Conservation (phyloP, 2,329 filamentous ascomycete species). For the Penicillium frequentans region DNA sequence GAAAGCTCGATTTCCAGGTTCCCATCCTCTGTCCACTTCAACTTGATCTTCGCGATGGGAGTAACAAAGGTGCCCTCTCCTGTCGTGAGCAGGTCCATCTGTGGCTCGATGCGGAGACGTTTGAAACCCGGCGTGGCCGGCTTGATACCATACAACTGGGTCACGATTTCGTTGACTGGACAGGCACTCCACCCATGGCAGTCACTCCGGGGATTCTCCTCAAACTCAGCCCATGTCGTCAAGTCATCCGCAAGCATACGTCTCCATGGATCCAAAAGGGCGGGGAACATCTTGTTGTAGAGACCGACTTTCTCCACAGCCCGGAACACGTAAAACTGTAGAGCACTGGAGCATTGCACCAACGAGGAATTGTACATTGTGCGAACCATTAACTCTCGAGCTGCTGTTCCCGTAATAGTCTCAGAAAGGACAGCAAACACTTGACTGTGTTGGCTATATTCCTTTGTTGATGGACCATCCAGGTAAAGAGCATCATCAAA, state of each 20-base stretch:
- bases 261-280: slow-evolving; percentile 20
- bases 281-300: slow-evolving; percentile 18
- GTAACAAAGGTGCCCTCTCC: slow-evolving; percentile 6
- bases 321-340: slow-evolving; percentile 25
- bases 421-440: slow-evolving; percentile 22
- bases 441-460: slow-evolving; percentile 26
- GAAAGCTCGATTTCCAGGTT: slow-evolving; percentile 5
- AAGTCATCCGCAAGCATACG: slow-evolving; percentile 23
- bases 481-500: slow-evolving; percentile 17
- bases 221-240: slow-evolving; percentile 27
- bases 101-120: slow-evolving; percentile 10
- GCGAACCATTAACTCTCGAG: slow-evolving; percentile 14
- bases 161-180: slow-evolving; percentile 23
- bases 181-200: slow-evolving; percentile 26
- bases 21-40: slow-evolving; percentile 4
- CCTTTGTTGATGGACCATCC: slow-evolving; percentile 21
- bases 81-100: slow-evolving; percentile 4
- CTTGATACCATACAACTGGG: slow-evolving; percentile 11
- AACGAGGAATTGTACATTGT: slow-evolving; percentile 9
- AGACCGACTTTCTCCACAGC: slow-evolving; percentile 21
- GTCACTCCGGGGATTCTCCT: slow-evolving; percentile 23
- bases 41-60: background rate
- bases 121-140: slow-evolving; percentile 10
- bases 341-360: slow-evolving; percentile 18
- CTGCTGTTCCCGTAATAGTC: slow-evolving; percentile 10